Base-by-base conservation (phyloP, 2,329 filamentous ascomycete species). In the Exserohilum turcica region DNA sequence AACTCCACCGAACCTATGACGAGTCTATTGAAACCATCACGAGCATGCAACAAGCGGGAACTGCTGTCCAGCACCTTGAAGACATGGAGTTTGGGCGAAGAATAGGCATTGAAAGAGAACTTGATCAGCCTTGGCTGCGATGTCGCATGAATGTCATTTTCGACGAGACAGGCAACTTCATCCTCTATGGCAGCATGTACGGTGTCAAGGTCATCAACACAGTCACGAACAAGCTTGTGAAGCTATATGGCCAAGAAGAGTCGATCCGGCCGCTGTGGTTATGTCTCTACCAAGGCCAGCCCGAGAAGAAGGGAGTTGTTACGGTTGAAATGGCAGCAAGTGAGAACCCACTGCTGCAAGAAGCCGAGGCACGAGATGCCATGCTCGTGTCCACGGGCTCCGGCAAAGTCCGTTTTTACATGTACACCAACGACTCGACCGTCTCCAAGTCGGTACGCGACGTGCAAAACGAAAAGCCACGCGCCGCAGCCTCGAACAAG, bases 261-360 rank as follows among this genome's bases (percentile, higher is more conserved):
- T 87, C 89, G 36, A 87, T 97, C 65, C 86, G 94, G 21, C 85
- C 91, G 0, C 80, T 97, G 50, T 90, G 92, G 71, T 78, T 99
- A 10, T 85, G 89, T 15, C 77, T 99, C 5, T 99, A 99, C 73
- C 95, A 99, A 79, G 95, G 94, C 39, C 90, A 93, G 62, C 94
- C 94, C 0, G 90, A 96, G 73, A 95, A 93, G 77, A 97, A 97
- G 74, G 90, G 89, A 10, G 79, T 97, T 13, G 90, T 94, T 3
- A 99, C 95, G 0, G 89, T 97, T 19, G 92, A 92, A 61, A 99
- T 99, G 94, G 95, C 94, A 1, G 94, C 95, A 0, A 96, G 91
- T 29, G 89, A 85, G 65, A 99, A 99, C 72, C 94, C 95, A 0
- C 82, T 99, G 1, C 83, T 99, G 2, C 90, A 94, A 69, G 92